phyloP scores from a whole-genome alignment of 2,329 filamentous ascomycete species.

The Talaromyces rugulosus region DNA sequence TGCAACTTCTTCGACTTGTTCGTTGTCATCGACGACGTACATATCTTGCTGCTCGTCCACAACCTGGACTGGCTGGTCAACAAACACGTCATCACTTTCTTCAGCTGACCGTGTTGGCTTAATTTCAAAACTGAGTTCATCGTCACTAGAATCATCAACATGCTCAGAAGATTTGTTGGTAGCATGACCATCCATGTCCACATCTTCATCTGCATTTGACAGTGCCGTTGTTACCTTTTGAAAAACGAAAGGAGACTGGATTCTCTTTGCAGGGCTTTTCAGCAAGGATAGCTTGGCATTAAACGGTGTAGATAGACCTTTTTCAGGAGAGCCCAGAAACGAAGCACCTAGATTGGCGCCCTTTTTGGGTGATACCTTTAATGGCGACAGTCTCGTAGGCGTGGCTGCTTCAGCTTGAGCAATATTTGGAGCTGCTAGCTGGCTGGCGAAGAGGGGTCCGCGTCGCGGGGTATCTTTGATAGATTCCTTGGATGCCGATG shows the following conservation, averaged over 20 bases:
- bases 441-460: conserved; percentile 23
- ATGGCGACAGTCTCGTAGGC: conserved; percentile 32
- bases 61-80: background rate
- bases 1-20: background rate
- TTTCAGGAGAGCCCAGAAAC: conserved; percentile 30
- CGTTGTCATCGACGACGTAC: background rate
- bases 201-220: background rate
- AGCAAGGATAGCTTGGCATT: conserved; percentile 34
- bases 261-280: conserved; percentile 42
- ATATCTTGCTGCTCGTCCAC: background rate
- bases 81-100: conserved; percentile 11
- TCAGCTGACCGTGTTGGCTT: background rate
- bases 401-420: conserved; percentile 20
- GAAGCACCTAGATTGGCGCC: conserved; percentile 30
- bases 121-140: conserved; percentile 7
- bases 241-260: conserved; percentile 31
- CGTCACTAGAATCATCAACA: conserved; percentile 15
- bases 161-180: conserved; percentile 1
- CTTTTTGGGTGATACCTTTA: conserved; percentile 44
- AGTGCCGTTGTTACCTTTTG: conserved; percentile 18
- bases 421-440: conserved; percentile 16
- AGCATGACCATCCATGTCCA: conserved; percentile 9
- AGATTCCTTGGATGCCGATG: conserved; percentile 41
- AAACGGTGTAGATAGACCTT: conserved; percentile 29
- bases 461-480: conserved; percentile 39